A percentile compares a stretch with the other conserved stretches of the same genome.
phyloP scores from a whole-genome alignment of 352 stramenopile species.

The Phytophthora niederhauseri region DNA sequence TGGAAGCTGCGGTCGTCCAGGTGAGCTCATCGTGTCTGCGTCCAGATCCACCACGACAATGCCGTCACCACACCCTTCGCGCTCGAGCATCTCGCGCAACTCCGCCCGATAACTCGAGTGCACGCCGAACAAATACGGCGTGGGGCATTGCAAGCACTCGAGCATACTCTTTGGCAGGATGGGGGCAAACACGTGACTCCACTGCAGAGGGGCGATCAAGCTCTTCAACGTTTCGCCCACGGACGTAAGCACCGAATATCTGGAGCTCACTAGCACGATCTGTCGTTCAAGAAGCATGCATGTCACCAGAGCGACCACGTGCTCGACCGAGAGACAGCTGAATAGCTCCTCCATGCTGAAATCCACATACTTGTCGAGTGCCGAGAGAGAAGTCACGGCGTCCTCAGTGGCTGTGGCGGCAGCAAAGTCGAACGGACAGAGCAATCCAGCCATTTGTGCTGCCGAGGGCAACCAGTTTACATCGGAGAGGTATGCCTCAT shows the following conservation, averaged over 20 bases:
- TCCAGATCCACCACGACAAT: constrained; percentile 82
- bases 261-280: constrained; percentile 78
- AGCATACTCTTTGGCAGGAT: constrained; percentile 85
- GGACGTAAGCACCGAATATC: constrained; percentile 80
- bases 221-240: constrained; percentile 82
- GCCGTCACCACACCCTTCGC: constrained; percentile 73
- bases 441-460: constrained; percentile 62
- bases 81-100: constrained; percentile 72
- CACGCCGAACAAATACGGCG: constrained; percentile 87
- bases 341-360: constrained; percentile 89
- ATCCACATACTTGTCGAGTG: constrained; percentile 66
- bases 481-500: constrained; percentile 59
- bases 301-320: constrained; percentile 71
- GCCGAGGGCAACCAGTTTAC: constrained; percentile 62
- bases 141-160: constrained; percentile 85
- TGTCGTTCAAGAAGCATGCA: constrained; percentile 81
- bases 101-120: constrained; percentile 74
- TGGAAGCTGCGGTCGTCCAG: constrained; percentile 50
- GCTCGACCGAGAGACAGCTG: constrained; percentile 73
- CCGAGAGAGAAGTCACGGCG: constrained; percentile 44
- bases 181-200: constrained; percentile 88
- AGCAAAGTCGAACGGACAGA: constrained; percentile 72
- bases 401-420: constrained; percentile 30
- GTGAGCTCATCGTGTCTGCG: constrained; percentile 56
- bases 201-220: constrained; percentile 78